Evolutionary conservation across 257 asterid species (phyloP).

Genomic region (Agastache rugosa): DNA sequence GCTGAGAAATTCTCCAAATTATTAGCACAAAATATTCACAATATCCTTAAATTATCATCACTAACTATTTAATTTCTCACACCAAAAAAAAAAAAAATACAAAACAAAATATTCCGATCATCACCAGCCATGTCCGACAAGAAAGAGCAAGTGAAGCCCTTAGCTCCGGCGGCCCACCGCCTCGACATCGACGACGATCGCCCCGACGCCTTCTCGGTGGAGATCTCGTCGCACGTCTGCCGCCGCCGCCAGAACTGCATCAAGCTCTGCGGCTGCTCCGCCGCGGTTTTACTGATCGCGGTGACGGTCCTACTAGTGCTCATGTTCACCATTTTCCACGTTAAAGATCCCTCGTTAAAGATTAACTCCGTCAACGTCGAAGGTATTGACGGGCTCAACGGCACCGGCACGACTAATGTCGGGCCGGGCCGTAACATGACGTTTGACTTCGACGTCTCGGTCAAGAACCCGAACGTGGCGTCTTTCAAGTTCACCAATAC

Average conservation of each 20-base stretch:
- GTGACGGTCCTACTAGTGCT: constrained; percentile 44
- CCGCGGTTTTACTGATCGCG: constrained; percentile 44
- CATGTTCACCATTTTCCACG: constrained; percentile 52
- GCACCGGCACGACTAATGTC: not conserved
- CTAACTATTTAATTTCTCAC: not conserved
- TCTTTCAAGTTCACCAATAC: constrained; percentile 44
- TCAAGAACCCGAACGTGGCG: constrained; percentile 55
- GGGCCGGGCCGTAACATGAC: constrained; percentile 41
- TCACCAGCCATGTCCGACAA: constrained; percentile 36
- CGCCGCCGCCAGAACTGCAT: constrained; percentile 40
- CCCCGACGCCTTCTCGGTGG: constrained; percentile 24
- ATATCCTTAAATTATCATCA: not conserved
- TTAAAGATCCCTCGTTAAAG: constrained; percentile 47
- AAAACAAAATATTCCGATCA: not conserved
- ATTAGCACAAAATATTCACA: not conserved
- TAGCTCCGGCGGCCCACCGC: constrained; percentile 42
- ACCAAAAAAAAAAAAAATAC: too few species aligned
- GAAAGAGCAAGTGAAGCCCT: constrained; percentile 52
- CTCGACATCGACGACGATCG: constrained; percentile 20
- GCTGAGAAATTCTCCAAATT: not conserved
- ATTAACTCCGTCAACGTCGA: constrained; percentile 38
- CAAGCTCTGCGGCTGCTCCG: constrained; percentile 56
- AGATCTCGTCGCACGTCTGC: not conserved
- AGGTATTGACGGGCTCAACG: constrained; percentile 29
- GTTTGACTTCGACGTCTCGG: constrained; percentile 35